Evolutionary conservation across 345 rosid species (phyloP).

Genomic region (Gossypium bickii): DNA sequence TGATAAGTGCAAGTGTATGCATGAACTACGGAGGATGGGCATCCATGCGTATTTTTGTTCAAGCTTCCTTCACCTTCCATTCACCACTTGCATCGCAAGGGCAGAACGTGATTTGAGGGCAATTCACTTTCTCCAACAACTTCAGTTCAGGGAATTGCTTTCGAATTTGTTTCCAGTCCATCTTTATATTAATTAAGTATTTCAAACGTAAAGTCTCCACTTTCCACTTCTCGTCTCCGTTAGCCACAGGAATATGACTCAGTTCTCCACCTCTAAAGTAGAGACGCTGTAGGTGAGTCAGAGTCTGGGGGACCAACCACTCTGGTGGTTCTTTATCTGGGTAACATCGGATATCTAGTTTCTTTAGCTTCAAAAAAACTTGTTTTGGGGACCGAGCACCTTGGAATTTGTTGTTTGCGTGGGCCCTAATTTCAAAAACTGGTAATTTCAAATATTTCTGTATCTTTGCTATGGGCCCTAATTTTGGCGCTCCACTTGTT

Average conservation of each 20-base stretch:
- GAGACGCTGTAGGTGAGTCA: conserved; percentile 19
- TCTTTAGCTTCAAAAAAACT: too few relatives aligned
- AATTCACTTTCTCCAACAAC: conserved; percentile 34
- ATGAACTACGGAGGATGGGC: too few relatives aligned
- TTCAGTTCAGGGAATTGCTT: conserved; percentile 23
- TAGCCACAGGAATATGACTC: neutral
- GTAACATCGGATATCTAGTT: conserved; percentile 35
- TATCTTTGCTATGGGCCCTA: too few relatives aligned
- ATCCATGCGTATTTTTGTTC: neutral
- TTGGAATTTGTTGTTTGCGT: neutral
- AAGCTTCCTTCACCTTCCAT: conserved; percentile 7
- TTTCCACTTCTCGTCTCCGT: neutral
- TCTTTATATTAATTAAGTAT: conserved; percentile 33
- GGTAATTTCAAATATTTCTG: neutral
- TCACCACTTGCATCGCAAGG: conserved; percentile 37
- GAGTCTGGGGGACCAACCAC: conserved; percentile 21
- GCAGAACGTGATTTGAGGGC: conserved; percentile 35
- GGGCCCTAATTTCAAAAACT: too few relatives aligned
- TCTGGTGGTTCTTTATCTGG: conserved; percentile 14
- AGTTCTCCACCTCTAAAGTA: conserved; percentile 38
- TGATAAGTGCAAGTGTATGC: too few relatives aligned
- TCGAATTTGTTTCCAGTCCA: conserved; percentile 30
- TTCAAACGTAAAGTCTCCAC: conserved; percentile 37
- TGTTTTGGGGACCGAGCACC: too few relatives aligned
- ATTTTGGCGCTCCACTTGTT: neutral